phyloP scores from a whole-genome alignment of 345 rosid genomes.

The Brassica nigra region DNA sequence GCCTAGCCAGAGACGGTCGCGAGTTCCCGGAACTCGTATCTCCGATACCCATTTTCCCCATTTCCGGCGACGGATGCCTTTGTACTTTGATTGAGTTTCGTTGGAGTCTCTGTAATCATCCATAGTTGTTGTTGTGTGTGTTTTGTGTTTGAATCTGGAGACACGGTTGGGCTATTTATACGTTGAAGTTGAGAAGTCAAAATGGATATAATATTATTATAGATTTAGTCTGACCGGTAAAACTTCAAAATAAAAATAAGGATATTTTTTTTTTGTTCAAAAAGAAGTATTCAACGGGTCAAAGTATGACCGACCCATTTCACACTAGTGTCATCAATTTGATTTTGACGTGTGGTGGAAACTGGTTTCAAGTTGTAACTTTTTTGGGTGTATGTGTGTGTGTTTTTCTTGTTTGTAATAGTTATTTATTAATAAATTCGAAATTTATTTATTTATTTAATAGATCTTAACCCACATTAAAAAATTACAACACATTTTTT shows the following conservation, averaged over 20 bases:
- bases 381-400: background rate
- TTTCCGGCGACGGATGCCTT: conserved; percentile 78
- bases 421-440: background rate
- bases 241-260: background rate
- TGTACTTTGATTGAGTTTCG: conserved; percentile 51
- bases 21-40: conserved; percentile 82
- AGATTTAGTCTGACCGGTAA: conserved; percentile 8
- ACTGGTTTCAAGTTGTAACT: background rate
- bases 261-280: background rate
- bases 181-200: conserved; percentile 50
- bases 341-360: background rate
- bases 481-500: background rate
- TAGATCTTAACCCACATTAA: too few relatives aligned
- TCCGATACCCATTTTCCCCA: conserved; percentile 99
- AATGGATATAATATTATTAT: background rate
- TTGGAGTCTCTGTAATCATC: conserved; percentile 13
- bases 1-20: conserved; percentile 88
- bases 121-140: conserved; percentile 10
- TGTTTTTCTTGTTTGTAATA: background rate
- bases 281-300: conserved; percentile 26
- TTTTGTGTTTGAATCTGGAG: conserved; percentile 14
- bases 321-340: background rate
- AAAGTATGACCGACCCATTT: conserved; percentile 33
- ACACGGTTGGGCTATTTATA: conserved; percentile 42
- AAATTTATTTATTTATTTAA: too few relatives aligned